Percentiles rank a stretch among this genome's conserved stretches.
Evolutionary conservation across 495 filamentous ascomycete species (phyloP).

Genomic region (Tuber calosporum): DNA sequence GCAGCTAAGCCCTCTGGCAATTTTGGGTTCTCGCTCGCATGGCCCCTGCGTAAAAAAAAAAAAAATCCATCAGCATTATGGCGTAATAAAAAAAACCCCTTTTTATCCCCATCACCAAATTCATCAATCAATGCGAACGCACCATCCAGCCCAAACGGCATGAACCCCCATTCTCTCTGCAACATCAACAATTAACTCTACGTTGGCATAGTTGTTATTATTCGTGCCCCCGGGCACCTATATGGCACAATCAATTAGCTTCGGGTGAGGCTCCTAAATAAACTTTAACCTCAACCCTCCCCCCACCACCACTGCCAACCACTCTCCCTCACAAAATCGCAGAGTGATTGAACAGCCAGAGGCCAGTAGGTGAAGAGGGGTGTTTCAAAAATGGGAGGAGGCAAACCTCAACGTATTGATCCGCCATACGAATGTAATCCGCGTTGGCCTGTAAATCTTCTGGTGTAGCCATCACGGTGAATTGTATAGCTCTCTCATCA

Average conservation of each 20-base stretch:
- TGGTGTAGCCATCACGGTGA: constrained; percentile 99
- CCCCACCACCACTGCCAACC: constrained; percentile 1
- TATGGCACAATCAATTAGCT: constrained; percentile 6
- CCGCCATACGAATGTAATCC: constrained; percentile 98
- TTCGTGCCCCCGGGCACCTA: constrained; percentile 93
- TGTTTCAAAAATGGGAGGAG: background rate
- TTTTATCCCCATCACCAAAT: background rate
- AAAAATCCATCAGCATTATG: constrained; percentile 16
- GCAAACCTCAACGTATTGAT: constrained; percentile 91
- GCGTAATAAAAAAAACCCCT: background rate
- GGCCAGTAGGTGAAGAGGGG: background rate
- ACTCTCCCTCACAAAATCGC: background rate
- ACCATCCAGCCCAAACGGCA: constrained; percentile 99
- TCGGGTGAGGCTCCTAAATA: background rate
- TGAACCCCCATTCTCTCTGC: constrained; percentile 98
- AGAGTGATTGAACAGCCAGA: background rate
- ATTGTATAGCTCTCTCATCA: constrained; percentile 95
- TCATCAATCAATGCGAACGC: constrained; percentile 41
- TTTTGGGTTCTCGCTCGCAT: constrained; percentile 97
- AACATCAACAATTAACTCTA: constrained; percentile 97
- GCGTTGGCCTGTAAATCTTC: constrained; percentile 96
- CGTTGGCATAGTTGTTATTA: constrained; percentile 99
- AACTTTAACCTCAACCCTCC: background rate
- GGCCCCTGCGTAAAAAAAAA: constrained; percentile 57
- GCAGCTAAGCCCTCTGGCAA: constrained; percentile 91